phyloP scores from a whole-genome alignment of 2,329 filamentous ascomycete species.

The Microascus cirrosus region DNA sequence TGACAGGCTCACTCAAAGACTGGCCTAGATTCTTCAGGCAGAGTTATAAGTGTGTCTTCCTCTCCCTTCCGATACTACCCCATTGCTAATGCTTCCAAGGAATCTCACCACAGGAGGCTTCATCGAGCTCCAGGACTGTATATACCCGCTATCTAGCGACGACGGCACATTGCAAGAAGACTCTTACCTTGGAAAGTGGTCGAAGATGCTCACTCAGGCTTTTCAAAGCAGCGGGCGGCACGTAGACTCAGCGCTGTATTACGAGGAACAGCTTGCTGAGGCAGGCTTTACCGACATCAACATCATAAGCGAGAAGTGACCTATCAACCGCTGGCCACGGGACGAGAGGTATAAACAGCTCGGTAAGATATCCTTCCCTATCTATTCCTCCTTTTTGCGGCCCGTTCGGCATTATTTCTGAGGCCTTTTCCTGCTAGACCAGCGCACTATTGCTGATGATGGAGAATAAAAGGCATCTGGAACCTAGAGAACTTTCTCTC shows the following conservation, averaged over 20 bases:
- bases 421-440: too few relatives aligned
- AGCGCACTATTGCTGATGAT: not conserved
- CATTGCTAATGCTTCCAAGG: not conserved
- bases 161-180: slow-evolving; percentile 18
- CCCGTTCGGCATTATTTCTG: too few relatives aligned
- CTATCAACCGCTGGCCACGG: slow-evolving; percentile 38
- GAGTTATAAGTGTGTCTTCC: slow-evolving; percentile 15
- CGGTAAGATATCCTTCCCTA: slow-evolving; percentile 16
- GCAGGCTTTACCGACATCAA: slow-evolving; percentile 42
- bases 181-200: slow-evolving; percentile 15
- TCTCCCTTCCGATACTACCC: not conserved
- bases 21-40: slow-evolving; percentile 23
- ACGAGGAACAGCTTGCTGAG: slow-evolving; percentile 28
- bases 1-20: slow-evolving; percentile 16
- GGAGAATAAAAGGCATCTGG: slow-evolving; percentile 15
- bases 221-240: slow-evolving; percentile 17
- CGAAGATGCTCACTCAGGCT: slow-evolving; percentile 16
- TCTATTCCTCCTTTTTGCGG: too few relatives aligned
- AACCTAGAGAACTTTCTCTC: slow-evolving; percentile 7
- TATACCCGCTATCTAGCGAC: slow-evolving; percentile 15
- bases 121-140: slow-evolving; percentile 22
- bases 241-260: slow-evolving; percentile 15
- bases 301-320: slow-evolving; percentile 35
- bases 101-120: slow-evolving; percentile 20
- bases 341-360: slow-evolving; percentile 39